phyloP scores from a whole-genome alignment of 495 filamentous ascomycete species.

The Corynascus novoguineensis region DNA sequence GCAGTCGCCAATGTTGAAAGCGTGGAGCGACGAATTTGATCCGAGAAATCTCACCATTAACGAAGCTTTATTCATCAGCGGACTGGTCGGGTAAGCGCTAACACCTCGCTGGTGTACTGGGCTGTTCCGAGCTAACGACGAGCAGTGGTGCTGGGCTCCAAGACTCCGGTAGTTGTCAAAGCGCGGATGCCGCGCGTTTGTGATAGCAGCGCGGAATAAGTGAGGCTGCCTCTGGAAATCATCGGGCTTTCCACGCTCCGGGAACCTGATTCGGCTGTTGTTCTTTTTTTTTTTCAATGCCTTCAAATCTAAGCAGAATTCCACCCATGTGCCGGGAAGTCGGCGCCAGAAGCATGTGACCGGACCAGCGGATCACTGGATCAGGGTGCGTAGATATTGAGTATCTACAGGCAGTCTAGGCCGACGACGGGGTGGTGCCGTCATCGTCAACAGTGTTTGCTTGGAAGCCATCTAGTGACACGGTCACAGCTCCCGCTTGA shows the following conservation, averaged over 20 bases:
- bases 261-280: too few species aligned
- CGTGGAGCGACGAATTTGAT: constrained; percentile 34
- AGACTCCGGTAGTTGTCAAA: not conserved
- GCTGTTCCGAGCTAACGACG: not conserved
- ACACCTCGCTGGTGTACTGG: not conserved
- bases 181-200: not conserved
- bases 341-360: not conserved
- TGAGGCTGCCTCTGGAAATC: not conserved
- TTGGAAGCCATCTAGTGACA: constrained; percentile 72
- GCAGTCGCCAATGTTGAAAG: constrained; percentile 32
- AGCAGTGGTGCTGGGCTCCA: not conserved
- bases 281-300: constrained; percentile 11
- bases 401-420: constrained; percentile 4
- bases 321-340: not conserved
- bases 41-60: constrained; percentile 36
- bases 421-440: constrained; percentile 13
- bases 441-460: constrained; percentile 39
- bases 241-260: not conserved
- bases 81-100: not conserved
- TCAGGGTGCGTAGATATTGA: not conserved
- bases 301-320: constrained; percentile 1
- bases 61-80: constrained; percentile 27
- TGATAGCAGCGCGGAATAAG: not conserved
- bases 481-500: constrained; percentile 84
- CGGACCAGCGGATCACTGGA: not conserved